Base-by-base conservation (phyloP, 148 eudicot species). In the Silene latifolia region DNA sequence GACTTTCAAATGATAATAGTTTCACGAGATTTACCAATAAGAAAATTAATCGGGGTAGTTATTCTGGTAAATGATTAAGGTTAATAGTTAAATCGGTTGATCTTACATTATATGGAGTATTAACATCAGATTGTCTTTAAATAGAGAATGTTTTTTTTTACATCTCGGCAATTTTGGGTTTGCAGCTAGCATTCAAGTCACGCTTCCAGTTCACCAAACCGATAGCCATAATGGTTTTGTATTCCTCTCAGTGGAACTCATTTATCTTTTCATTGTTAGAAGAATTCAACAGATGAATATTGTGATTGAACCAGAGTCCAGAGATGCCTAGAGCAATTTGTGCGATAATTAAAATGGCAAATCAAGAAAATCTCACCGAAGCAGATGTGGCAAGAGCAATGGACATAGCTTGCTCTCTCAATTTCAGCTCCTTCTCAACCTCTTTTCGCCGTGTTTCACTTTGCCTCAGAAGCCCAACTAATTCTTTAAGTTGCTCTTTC, bases 401-500 rank as follows among this genome's bases (percentile, higher is more conserved):
- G 20, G 93, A 85, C 71, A 80, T 84, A 77, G 85, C 89, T 82
- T 95, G 96, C 81, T 95, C 98, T 82, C 92, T 90, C 78, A 84
- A 60, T 79, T 89, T 95, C 35, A 95, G 91, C 86, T 92, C 99
- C 88, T 90, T 90, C 83, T 95, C 97, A 47, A 83, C 89, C 81
- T 92, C 99, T 79, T 88, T 95, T 85, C 97, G 87, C 20, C 92
- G 89, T 51, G 85, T 58, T 88, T 95, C 99, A 79, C 98, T 95
- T 82, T 95, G 99, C 75, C 94, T 78, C 74, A 95, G 73, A 64
- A 95, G 79, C 71, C 89, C 86, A 72, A 95, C 92, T 44, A 95
- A 92, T 82, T 95, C 99, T 82, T 92, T 92, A 71, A 92, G 84
- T 65, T 92, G 97, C 81, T 95, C 99, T 74, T 90, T 88, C 94